phyloP scores from a whole-genome alignment of 2,329 filamentous ascomycete genomes.

The Cryoendolithus antarcticus region DNA sequence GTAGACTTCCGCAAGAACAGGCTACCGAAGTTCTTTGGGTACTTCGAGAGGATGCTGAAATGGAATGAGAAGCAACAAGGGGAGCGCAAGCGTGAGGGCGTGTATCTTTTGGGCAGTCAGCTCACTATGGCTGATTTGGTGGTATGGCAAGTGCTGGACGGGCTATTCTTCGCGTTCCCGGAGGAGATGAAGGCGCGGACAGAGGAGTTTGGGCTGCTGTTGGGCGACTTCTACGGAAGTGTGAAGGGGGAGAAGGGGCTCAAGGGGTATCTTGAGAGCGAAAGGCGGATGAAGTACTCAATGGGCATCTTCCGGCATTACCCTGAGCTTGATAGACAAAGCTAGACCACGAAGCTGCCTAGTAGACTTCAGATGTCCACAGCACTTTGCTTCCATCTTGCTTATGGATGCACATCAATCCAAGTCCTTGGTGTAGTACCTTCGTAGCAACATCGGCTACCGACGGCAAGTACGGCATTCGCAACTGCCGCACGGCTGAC shows the following conservation, averaged over 20 bases:
- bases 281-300: constrained; percentile 48
- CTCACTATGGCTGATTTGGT: constrained; percentile 64
- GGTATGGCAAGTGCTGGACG: constrained; percentile 53
- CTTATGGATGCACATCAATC: too few relatives aligned
- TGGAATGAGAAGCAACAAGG: constrained; percentile 41
- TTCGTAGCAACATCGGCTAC: too few relatives aligned
- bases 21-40: constrained; percentile 60
- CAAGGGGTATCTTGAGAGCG: constrained; percentile 56
- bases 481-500: too few relatives aligned
- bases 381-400: too few relatives aligned
- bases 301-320: constrained; percentile 62
- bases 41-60: constrained; percentile 55
- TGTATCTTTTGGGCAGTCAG: constrained; percentile 53
- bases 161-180: constrained; percentile 54
- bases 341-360: too few relatives aligned
- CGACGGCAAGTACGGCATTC: too few relatives aligned
- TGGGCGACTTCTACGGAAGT: constrained; percentile 47
- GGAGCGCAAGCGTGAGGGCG: constrained; percentile 35
- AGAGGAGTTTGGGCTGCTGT: constrained; percentile 48
- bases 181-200: constrained; percentile 48
- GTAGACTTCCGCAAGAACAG: constrained; percentile 47
- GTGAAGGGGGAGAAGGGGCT: constrained; percentile 53
- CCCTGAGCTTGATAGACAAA: constrained; percentile 52
- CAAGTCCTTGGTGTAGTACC: too few relatives aligned
- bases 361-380: too few relatives aligned